These are phyloP conservation scores for Cornus controversa DNA, from an alignment of 148 eudicot genomes.

Conservation along the genomic window DNA sequence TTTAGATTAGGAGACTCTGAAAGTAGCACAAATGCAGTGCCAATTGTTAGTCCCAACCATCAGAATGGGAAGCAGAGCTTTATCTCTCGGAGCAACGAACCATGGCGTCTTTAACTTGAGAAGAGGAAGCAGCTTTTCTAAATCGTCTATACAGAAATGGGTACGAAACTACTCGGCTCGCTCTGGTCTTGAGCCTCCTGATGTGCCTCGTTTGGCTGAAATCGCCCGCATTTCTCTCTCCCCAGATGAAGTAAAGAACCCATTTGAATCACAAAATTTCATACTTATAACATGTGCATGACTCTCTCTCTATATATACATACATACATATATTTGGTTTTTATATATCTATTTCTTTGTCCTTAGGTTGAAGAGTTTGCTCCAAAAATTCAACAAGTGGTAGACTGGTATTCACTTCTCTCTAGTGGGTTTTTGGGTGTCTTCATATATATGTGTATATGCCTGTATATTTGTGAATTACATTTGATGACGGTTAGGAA, in stretches of 20 bases:
- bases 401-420: constrained; percentile 59
- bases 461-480: too few species aligned
- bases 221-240: constrained; percentile 89
- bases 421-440: background rate
- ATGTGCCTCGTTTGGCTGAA: constrained; percentile 70
- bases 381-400: constrained; percentile 82
- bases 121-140: constrained; percentile 14
- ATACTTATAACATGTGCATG: too few species aligned
- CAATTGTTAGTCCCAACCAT: background rate
- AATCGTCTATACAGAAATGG: background rate
- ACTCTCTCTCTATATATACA: background rate
- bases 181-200: constrained; percentile 60
- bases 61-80: constrained; percentile 30
- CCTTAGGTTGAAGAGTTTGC: constrained; percentile 75
- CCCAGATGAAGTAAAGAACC: constrained; percentile 52
- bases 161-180: constrained; percentile 20
- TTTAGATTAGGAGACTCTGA: background rate
- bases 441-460: background rate
- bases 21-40: background rate
- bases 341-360: constrained; percentile 3
- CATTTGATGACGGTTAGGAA: background rate
- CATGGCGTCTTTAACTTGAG: constrained; percentile 7
- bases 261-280: background rate
- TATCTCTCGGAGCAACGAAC: constrained; percentile 14
- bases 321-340: background rate